Conservation (phyloP, 257 asterid genomes). For the Solanum virginianum region DNA sequence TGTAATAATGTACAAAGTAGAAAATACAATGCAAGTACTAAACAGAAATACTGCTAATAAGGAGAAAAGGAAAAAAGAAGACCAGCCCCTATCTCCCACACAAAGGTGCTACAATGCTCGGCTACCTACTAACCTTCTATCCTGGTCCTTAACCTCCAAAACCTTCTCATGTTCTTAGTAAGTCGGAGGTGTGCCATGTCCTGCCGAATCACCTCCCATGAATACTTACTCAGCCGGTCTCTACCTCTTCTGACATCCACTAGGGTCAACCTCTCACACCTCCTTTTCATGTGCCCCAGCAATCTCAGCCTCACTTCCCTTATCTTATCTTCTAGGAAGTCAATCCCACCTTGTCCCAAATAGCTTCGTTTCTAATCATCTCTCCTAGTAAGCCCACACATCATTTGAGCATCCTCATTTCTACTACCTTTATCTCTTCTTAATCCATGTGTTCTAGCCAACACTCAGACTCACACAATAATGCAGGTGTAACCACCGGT, state of each 20-base stretch:
- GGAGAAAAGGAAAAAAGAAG: background rate
- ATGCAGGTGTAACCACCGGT: background rate
- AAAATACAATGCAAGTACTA: background rate
- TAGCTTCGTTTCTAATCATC: background rate
- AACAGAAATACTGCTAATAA: background rate
- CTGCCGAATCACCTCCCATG: background rate
- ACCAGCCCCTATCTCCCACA: background rate
- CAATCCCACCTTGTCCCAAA: background rate
- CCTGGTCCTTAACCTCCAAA: background rate
- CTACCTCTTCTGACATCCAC: background rate
- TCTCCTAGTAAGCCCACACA: background rate
- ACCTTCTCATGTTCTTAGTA: background rate
- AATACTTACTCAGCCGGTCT: background rate
- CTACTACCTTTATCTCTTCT: background rate
- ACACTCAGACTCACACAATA: background rate
- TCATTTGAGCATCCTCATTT: background rate
- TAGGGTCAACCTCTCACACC: background rate
- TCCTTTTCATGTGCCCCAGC: background rate
- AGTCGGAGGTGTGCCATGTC: background rate
- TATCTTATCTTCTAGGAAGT: background rate
- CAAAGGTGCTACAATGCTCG: background rate
- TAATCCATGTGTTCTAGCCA: background rate
- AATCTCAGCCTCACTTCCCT: background rate
- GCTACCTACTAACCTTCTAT: background rate
- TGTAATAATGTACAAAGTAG: background rate